phyloP scores from a whole-genome alignment of 148 eudicot species.

The Rheum nobile region DNA sequence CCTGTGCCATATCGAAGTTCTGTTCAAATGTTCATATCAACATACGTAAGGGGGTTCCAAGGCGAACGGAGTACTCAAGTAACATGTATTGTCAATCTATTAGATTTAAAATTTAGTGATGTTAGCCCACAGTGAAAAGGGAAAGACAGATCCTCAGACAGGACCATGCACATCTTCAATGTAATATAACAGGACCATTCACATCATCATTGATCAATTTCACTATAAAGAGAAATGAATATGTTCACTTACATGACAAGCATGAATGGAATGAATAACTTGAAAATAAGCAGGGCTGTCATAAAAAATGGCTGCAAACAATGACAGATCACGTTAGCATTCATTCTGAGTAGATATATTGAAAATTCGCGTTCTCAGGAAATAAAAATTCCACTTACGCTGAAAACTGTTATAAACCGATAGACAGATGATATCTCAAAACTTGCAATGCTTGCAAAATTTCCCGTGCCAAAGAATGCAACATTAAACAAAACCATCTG shows the following conservation, averaged over 20 bases:
- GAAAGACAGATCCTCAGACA: not conserved
- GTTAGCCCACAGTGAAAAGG: not conserved
- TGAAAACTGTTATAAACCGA: constrained; percentile 91
- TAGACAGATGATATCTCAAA: constrained; percentile 97
- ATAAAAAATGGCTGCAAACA: constrained; percentile 89
- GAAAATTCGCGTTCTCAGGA: not conserved
- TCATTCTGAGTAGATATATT: not conserved
- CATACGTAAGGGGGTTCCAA: not conserved
- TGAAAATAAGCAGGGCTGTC: constrained; percentile 92
- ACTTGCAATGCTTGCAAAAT: constrained; percentile 97
- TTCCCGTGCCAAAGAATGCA: constrained; percentile 97
- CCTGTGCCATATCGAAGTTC: not conserved
- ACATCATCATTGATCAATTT: not conserved
- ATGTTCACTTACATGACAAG: constrained; percentile 82
- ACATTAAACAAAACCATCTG: constrained; percentile 90
- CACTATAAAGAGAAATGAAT: not conserved
- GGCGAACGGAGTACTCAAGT: not conserved
- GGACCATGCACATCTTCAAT: too few relatives aligned
- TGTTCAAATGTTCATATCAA: not conserved
- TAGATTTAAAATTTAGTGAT: not conserved
- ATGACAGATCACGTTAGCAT: constrained; percentile 17
- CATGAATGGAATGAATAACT: constrained; percentile 78
- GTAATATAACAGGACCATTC: not conserved
- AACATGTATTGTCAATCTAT: not conserved
- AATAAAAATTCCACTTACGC: constrained; percentile 39